phyloP scores from a whole-genome alignment of 345 rosid genomes.

The Brassica carinata region DNA sequence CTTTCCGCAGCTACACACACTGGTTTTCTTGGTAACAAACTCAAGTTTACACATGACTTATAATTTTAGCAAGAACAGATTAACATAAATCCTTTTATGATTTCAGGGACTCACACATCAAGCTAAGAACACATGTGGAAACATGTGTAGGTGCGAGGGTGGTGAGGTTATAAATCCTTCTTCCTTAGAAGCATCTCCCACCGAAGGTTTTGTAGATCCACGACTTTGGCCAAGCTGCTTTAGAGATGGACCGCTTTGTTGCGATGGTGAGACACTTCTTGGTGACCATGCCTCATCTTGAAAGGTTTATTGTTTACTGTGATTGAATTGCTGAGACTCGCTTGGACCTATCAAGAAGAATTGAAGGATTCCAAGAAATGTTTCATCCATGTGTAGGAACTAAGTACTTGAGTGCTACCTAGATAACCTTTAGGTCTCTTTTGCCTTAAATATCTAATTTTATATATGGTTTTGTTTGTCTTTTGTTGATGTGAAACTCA shows the following conservation, averaged over 20 bases:
- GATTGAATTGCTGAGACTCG: neutral
- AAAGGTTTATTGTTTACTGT: neutral
- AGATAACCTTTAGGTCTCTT: too few relatives aligned
- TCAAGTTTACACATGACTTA: neutral
- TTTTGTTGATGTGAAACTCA: neutral
- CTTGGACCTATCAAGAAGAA: neutral
- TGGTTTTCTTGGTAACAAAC: neutral
- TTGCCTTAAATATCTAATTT: neutral
- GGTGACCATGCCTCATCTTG: neutral
- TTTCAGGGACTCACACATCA: neutral
- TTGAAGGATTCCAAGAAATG: neutral
- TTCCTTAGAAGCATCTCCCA: neutral
- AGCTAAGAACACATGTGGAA: neutral
- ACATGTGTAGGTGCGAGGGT: neutral
- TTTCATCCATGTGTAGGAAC: neutral
- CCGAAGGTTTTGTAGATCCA: neutral
- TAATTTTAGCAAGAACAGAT: neutral
- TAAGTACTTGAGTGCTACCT: neutral
- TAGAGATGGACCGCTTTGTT: neutral
- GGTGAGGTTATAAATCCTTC: neutral
- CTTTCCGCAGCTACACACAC: neutral
- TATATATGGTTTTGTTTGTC: too few relatives aligned
- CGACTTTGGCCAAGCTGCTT: neutral
- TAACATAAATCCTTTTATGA: neutral
- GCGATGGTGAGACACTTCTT: neutral